Base-by-base conservation (phyloP, 352 stramenopile genomes). In the Phytopythium chamaehyphon region DNA sequence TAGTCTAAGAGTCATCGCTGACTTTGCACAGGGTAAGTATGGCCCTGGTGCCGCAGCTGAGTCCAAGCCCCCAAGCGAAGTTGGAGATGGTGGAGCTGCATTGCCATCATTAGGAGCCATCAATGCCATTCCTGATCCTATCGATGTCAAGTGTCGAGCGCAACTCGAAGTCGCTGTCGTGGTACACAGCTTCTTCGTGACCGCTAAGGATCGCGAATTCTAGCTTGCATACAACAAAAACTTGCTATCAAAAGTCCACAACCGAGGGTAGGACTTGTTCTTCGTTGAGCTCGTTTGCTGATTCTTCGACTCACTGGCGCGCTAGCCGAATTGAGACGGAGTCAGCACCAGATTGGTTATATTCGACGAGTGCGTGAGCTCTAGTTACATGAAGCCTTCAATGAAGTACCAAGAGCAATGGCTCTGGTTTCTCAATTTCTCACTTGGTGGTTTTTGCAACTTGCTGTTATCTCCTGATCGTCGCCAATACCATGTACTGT, bases 1-100 rank as follows among this genome's bases (percentile, higher is more conserved):
- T 16, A 48, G 43, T 24, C 43, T 48, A 10, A 24, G 12, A 9
- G 43, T 48, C 14, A 48, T 48, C 10, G 22, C 36, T n/a, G 43
- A 21, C 3, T 38, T 48, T 24, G 43, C 43, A 14, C 18, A 23
- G 23, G 43, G 43, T n/a, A 23, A 48, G 23, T 23, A 38, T 9
- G 24, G 22, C 6, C 6, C 9, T n/a, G 42, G 18, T 6, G 22
- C 23, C 6, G 26, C 11, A 1, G 40, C 15, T 9, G 18, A 3
- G 8, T 6, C 9, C 40, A 33, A 47, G 40, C 6, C 23, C 6
- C 28, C 28, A 9, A 23, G 9, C 15, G 42, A 47, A 19, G 23
- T 37, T n/a, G 43, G 4, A 18, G 21, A 24, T n/a, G 43, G 2
- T 6, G 23, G 23, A 36, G 22, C 14, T 22, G 42, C 12, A 18